These are phyloP conservation scores for Penicillium sp. DNA, from an alignment of 2,329 filamentous ascomycete species.

Conservation along the genomic window DNA sequence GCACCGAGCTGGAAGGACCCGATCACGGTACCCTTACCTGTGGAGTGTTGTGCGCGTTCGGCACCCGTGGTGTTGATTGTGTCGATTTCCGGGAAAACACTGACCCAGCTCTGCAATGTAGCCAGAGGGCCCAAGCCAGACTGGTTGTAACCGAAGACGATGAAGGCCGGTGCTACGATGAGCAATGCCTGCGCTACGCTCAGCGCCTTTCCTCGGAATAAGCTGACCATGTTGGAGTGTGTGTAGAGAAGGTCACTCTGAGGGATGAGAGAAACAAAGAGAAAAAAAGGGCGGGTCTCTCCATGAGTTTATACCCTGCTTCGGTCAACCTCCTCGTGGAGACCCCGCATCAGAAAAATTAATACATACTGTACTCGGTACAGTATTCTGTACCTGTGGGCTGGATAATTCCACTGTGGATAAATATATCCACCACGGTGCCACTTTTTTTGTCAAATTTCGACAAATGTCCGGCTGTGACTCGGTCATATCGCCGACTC, in stretches of 20 bases:
- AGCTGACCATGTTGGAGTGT: background rate
- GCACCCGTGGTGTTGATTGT: constrained; percentile 38
- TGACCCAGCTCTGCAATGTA: constrained; percentile 22
- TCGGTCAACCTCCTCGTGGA: constrained; percentile 10
- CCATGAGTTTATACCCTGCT: constrained; percentile 6
- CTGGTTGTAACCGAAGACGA: constrained; percentile 28
- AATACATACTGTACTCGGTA: background rate
- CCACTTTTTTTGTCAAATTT: background rate
- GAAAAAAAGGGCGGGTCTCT: background rate
- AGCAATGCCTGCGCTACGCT: constrained; percentile 35
- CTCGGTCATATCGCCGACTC: constrained; percentile 9
- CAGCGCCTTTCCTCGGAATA: constrained; percentile 22
- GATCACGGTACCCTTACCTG: constrained; percentile 30
- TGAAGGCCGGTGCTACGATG: constrained; percentile 25
- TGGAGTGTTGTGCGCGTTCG: constrained; percentile 21
- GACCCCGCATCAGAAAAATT: constrained; percentile 16
- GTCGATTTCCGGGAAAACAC: constrained; percentile 38
- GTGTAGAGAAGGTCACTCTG: background rate
- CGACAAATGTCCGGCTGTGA: constrained; percentile 2
- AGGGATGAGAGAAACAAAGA: constrained; percentile 1
- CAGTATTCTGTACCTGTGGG: background rate
- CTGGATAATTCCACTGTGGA: background rate
- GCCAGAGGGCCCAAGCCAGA: constrained; percentile 23
- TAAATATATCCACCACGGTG: background rate
- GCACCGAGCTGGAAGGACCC: constrained; percentile 20